These are phyloP conservation scores for Fusarium papillatum DNA, from an alignment of 2,329 filamentous ascomycete species.

Conservation along the genomic window DNA sequence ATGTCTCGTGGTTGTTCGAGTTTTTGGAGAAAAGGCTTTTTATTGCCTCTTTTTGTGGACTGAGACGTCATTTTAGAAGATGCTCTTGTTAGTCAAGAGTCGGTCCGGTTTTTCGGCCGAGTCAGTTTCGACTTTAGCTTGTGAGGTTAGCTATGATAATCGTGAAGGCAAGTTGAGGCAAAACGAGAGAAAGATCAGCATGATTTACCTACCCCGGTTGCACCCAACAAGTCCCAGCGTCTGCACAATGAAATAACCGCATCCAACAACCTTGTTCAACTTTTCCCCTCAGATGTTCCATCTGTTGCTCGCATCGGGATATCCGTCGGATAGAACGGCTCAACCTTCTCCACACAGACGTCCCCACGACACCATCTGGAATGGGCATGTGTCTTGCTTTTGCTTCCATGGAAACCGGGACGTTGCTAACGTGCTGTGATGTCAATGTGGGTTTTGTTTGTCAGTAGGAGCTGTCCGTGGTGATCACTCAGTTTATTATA, in stretches of 20 bases:
- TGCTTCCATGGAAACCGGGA: conserved; percentile 22
- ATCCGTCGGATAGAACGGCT: conserved; percentile 34
- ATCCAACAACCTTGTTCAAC: neutral
- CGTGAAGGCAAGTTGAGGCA: neutral
- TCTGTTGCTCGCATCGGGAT: neutral
- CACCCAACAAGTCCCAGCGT: neutral
- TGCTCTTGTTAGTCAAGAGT: neutral
- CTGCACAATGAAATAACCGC: conserved; percentile 1
- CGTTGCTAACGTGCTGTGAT: conserved; percentile 26
- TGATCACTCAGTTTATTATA: conserved; percentile 2
- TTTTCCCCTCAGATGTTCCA: neutral
- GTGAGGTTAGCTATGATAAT: neutral
- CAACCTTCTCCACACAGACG: conserved; percentile 11
- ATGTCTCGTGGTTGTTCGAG: neutral
- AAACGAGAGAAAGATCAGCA: neutral
- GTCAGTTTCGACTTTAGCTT: neutral
- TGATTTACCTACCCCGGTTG: neutral
- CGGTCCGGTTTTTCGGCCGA: neutral
- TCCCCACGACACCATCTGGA: conserved; percentile 12
- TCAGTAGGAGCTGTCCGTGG: neutral
- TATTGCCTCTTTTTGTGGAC: neutral
- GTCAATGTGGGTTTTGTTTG: conserved; percentile 30
- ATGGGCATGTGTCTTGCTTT: conserved; percentile 22
- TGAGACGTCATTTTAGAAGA: neutral
- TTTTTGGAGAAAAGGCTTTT: neutral